Evolutionary conservation across 768 basidiomycete species (phyloP), one percentile per base, ranked within the genome.

Genomic region (Hygrophorus russula): DNA sequence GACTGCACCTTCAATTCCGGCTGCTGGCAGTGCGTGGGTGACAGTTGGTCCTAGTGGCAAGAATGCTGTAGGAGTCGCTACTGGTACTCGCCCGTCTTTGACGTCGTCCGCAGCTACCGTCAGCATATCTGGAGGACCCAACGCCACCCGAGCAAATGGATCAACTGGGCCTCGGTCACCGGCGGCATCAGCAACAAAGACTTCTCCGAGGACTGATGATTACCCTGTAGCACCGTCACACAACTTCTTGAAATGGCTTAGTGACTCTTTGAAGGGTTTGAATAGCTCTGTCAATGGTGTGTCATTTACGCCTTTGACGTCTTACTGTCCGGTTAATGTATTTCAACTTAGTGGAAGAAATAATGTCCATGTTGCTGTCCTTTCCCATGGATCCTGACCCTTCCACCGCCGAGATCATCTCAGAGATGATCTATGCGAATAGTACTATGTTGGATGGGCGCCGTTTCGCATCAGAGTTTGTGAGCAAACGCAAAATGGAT

Each of bases 391-490:
- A 98, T 50, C 87, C 84, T 14, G 87, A 85, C 53, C 66, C 76
- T 52, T 78, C 76, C 12, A 89, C 85, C 0, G 64, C 78, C 35
- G 96, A 99, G 63, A 82, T 96, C 57, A 98, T 99, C 51, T 86
- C 88, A 17, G 96, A 98, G 59, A 72, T 86, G 34, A 92, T 98
- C 48, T 99, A 98, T 56, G 80, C 84, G 42, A 92, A 86, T 56
- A 94, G 90, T 51, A 87, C 91, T 15, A 98, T 88, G 2, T 76
- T 99, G 40, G 92, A 98, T 56, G 96, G 96, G 4, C 74, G 93
- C 40, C 78, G 94, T 30, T 99, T 98, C 56, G 93, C 96, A 3
- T 73, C 86, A 10, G 93, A 98, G 51, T 99, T 89, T 54, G 77
- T 91, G 41, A 75, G 71, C 49, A 87, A 77, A 57, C 82, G 96